Base-by-base conservation (phyloP, 352 stramenopile species). In the Pythium apleroticum region DNA sequence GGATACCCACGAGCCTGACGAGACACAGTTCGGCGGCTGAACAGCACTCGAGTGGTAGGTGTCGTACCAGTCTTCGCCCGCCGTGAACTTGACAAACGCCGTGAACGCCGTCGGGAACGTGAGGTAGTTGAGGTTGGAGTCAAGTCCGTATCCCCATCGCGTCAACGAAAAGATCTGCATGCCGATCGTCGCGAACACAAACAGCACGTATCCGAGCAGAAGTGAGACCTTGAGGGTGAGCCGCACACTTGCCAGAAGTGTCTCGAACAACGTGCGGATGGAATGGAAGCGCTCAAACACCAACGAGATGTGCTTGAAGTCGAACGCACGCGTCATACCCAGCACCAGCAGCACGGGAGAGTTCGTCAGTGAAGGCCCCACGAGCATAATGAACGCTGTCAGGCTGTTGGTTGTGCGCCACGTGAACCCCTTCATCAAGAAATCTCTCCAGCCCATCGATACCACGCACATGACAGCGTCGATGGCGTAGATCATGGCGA, bases 91-190 rank as follows among this genome's bases (percentile, higher is more conserved):
- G 30, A 93, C 83, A 63, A 93, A 92, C 6, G 84, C 66, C 4
- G 82, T 69, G 52, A 90, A 92, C 0, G 86, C 86, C 17, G 66
- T 81, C 1, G 84, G 86, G 52, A 95, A 95, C 3, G 86, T 95
- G n/a, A 79, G 68, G 48, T 81, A 88, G 60, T 92, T 91, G 39
- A 88, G 61, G 43, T 89, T 92, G 1, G 76, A 66, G 52, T 93
- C 84, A 10, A 95, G 69, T 0, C 86, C 86, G 28, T 84, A 80
- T n/a, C 72, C 73, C 86, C 86, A 95, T 27, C 84, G 83, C 3
- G 86, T 95, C 45, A 90, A 52, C 19, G 86, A 88, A 63, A 93
- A 95, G 3, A 93, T 71, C 59, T 95, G 86, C 63, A 95, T 88
- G 11, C 82, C 84, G 6, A 95, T 74, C 24, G 86, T 93, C 8